A percentile compares a stretch with the other conserved stretches of the same genome.
phyloP scores from a whole-genome alignment of 2,329 filamentous ascomycete species.

The Pseudogymnoascus destructans region DNA sequence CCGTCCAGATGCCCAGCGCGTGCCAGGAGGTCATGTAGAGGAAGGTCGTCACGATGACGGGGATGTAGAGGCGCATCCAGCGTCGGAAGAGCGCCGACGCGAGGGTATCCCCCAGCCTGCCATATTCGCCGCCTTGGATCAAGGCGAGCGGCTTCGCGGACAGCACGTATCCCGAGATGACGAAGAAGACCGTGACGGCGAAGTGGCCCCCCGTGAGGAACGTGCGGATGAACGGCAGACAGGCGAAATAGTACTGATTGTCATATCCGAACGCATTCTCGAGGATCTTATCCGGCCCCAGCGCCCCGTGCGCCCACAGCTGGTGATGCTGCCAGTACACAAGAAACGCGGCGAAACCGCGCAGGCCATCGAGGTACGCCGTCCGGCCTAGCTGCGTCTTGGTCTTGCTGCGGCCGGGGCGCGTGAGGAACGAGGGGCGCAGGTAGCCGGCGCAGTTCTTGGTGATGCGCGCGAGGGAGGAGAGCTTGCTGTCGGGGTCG shows the following conservation, averaged over 20 bases:
- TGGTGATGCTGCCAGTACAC: constrained; percentile 34
- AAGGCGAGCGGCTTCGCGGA: constrained; percentile 33
- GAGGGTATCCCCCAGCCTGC: constrained; percentile 29
- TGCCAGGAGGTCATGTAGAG: constrained; percentile 16
- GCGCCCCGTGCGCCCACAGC: constrained; percentile 29
- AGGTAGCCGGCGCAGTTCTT: background rate
- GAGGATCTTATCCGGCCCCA: constrained; percentile 22
- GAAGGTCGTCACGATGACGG: constrained; percentile 33
- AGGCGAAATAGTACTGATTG: constrained; percentile 27
- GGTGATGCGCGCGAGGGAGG: background rate
- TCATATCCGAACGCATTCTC: constrained; percentile 23
- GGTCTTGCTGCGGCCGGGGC: background rate
- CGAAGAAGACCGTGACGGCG: constrained; percentile 40
- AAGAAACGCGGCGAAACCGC: constrained; percentile 36
- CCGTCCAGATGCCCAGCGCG: background rate
- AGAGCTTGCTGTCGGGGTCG: background rate
- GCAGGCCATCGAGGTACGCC: constrained; percentile 36
- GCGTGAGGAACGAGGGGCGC: constrained; percentile 5
- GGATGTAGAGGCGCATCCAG: constrained; percentile 34
- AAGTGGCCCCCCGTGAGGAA: constrained; percentile 32
- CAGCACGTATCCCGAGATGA: constrained; percentile 38
- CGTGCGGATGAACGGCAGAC: constrained; percentile 32
- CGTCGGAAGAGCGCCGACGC: constrained; percentile 36
- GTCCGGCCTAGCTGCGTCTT: constrained; percentile 22
- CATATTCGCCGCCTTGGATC: constrained; percentile 29